phyloP scores from a whole-genome alignment of 2,329 filamentous ascomycete species.

The Clarireedia sp. region DNA sequence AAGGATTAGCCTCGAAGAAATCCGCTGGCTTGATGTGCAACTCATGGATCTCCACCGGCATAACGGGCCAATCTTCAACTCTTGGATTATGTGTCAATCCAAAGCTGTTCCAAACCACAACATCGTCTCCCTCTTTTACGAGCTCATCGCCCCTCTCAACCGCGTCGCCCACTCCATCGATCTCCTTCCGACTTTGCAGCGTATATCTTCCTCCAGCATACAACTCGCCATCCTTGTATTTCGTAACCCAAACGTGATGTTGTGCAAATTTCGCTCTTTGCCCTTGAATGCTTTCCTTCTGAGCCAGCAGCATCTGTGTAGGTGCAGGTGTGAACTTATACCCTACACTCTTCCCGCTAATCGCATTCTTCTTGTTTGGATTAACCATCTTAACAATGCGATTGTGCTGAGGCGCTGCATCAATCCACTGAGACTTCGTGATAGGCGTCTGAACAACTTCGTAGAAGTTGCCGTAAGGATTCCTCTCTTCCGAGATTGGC shows the following conservation, averaged over 20 bases:
- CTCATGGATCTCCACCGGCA: slow-evolving; percentile 70
- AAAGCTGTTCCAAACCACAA: slow-evolving; percentile 89
- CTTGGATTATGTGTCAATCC: slow-evolving; percentile 82
- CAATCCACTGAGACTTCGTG: slow-evolving; percentile 33
- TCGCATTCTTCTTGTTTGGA: slow-evolving; percentile 67
- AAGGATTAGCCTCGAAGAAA: slow-evolving; percentile 43
- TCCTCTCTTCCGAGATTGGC: slow-evolving; percentile 34
- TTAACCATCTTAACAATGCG: slow-evolving; percentile 87
- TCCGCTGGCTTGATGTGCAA: slow-evolving; percentile 47
- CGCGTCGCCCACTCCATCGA: slow-evolving; percentile 46
- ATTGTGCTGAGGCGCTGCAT: slow-evolving; percentile 39
- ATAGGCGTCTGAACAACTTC: slow-evolving; percentile 37
- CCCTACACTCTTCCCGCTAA: slow-evolving; percentile 71
- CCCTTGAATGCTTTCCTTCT: slow-evolving; percentile 76
- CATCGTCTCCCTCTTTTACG: slow-evolving; percentile 62
- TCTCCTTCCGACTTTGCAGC: slow-evolving; percentile 25
- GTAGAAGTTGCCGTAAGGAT: slow-evolving; percentile 47
- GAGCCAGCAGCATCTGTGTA: slow-evolving; percentile 70
- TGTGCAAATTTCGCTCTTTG: slow-evolving; percentile 82
- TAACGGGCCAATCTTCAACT: slow-evolving; percentile 85
- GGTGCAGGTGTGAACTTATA: slow-evolving; percentile 87
- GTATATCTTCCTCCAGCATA: slow-evolving; percentile 30
- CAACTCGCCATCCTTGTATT: slow-evolving; percentile 51
- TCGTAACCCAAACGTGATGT: slow-evolving; percentile 82
- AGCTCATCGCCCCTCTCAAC: slow-evolving; percentile 81